Conservation (phyloP, 83 land plant species). For the Picea abies region DNA sequence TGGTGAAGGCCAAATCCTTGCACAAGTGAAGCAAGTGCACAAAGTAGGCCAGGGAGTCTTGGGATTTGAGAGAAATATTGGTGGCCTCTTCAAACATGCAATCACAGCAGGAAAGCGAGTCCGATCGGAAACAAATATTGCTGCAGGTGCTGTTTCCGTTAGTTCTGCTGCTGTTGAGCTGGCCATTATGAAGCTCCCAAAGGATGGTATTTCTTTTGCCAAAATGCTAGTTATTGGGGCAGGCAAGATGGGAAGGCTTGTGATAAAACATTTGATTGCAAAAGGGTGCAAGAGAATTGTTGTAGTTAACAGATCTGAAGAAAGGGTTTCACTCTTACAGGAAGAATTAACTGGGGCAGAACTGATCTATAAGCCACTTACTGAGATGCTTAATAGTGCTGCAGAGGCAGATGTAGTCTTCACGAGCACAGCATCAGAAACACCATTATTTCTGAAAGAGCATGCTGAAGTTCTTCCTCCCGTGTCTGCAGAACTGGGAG, state of each 20-base stretch:
- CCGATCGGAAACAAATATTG: constrained; percentile 84
- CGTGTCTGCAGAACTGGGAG: constrained; percentile 42
- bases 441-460: constrained; percentile 76
- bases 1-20: constrained; percentile 98
- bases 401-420: constrained; percentile 94
- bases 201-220: constrained; percentile 51
- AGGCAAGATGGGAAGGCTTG: constrained; percentile 98
- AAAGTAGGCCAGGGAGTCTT: constrained; percentile 84
- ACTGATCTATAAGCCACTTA: constrained; percentile 78
- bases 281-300: constrained; percentile 91
- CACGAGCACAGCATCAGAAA: constrained; percentile 95
- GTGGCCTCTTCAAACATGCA: constrained; percentile 91
- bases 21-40: constrained; percentile 97
- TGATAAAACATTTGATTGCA: constrained; percentile 88
- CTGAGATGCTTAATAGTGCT: constrained; percentile 75
- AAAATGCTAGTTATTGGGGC: constrained; percentile 93
- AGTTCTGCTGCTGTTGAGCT: constrained; percentile 99
- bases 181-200: constrained; percentile 88
- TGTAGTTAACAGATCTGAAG: constrained; percentile 84
- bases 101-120: constrained; percentile 97
- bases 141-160: constrained; percentile 96
- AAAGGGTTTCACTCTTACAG: constrained; percentile 76
- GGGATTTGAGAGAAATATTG: constrained; percentile 90
- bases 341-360: constrained; percentile 70
- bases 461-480: constrained; percentile 68